Conservation (phyloP, 2,329 filamentous ascomycete genomes). For the Colletotrichum horii region DNA sequence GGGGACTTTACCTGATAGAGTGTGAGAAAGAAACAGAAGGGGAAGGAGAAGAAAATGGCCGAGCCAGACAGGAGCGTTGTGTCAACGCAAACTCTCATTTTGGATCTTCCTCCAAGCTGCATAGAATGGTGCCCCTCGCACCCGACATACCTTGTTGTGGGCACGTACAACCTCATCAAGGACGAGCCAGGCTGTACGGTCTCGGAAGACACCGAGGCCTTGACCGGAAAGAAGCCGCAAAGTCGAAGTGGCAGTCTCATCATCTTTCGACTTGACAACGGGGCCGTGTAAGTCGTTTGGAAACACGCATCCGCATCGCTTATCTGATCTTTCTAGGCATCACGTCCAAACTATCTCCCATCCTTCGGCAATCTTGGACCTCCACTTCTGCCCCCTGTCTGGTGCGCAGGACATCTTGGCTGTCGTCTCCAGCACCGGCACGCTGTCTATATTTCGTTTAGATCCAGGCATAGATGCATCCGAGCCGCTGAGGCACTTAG, state of each 20-base stretch:
- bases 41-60: not conserved
- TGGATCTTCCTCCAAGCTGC: conserved; percentile 78
- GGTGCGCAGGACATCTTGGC: conserved; percentile 63
- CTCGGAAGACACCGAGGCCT: not conserved
- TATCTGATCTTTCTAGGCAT: conserved; percentile 40
- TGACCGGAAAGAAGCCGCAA: conserved; percentile 50
- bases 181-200: conserved; percentile 27
- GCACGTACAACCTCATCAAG: conserved; percentile 80
- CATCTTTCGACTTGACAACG: conserved; percentile 62
- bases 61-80: conserved; percentile 26
- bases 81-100: conserved; percentile 53
- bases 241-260: conserved; percentile 76
- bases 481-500: conserved; percentile 42
- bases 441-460: conserved; percentile 68
- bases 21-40: not conserved
- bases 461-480: conserved; percentile 38
- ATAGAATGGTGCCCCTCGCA: conserved; percentile 73
- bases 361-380: conserved; percentile 79
- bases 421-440: conserved; percentile 79
- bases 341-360: conserved; percentile 65
- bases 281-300: conserved; percentile 57
- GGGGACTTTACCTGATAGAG: not conserved
- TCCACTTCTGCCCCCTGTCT: conserved; percentile 73
- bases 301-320: not conserved
- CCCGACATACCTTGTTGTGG: conserved; percentile 74